Conservation (phyloP, 1,284 basidiomycete species). For the Cryptococcus hybrid region DNA sequence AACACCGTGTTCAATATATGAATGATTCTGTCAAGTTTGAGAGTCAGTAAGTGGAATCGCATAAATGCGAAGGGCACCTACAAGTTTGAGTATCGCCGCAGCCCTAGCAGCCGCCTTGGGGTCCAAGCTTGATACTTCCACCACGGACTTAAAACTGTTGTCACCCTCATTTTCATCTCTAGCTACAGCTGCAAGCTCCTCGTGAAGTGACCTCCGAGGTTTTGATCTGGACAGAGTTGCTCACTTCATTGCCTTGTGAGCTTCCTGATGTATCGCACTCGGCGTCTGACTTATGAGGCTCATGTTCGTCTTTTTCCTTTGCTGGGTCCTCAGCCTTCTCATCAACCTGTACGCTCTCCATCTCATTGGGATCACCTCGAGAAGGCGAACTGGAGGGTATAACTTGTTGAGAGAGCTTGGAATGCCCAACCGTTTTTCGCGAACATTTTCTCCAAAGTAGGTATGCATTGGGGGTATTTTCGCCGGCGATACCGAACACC, state of each 20-base stretch:
- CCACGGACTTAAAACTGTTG: conserved; percentile 45
- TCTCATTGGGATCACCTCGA: neutral
- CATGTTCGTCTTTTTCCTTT: neutral
- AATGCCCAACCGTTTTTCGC: neutral
- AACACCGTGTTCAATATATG: conserved; percentile 67
- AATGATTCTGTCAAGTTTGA: conserved; percentile 64
- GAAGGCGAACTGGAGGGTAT: conserved; percentile 6
- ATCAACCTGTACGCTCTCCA: neutral
- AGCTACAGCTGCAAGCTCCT: conserved; percentile 15
- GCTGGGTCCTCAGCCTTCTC: neutral
- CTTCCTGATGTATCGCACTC: neutral
- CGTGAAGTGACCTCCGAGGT: conserved; percentile 15
- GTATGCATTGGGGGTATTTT: neutral
- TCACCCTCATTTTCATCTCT: conserved; percentile 21
- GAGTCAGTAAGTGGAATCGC: neutral
- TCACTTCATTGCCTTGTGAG: neutral
- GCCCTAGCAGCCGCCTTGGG: conserved; percentile 79
- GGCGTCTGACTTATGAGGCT: neutral
- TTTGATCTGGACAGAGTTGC: conserved; percentile 10
- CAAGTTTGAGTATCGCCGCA: conserved; percentile 84
- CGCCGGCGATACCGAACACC: neutral
- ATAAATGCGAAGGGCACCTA: conserved; percentile 39
- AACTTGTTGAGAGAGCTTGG: conserved; percentile 11
- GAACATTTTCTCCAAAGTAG: neutral
- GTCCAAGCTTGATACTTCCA: conserved; percentile 77